A percentile compares a stretch with the other conserved stretches of the same genome.
These are phyloP conservation scores for Populus simonii DNA, from an alignment of 345 rosid species.

Conservation along the genomic window DNA sequence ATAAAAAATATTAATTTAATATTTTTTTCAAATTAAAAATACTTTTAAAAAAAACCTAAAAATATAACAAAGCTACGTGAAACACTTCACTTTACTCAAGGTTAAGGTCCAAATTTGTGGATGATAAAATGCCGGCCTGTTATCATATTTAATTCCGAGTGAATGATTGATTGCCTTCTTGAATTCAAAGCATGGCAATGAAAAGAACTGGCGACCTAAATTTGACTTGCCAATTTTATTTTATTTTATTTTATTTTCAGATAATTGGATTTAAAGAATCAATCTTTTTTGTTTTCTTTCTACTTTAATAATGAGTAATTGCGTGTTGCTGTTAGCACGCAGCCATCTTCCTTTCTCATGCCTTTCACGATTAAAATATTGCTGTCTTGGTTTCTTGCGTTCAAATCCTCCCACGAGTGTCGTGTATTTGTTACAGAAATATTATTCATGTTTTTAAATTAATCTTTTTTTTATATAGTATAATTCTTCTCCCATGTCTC, in stretches of 20 bases:
- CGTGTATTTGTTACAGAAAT: background rate
- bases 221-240: background rate
- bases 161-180: background rate
- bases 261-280: background rate
- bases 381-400: background rate
- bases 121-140: too few relatives aligned
- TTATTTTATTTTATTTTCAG: background rate
- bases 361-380: background rate
- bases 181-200: background rate
- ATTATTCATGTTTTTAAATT: too few relatives aligned
- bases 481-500: background rate
- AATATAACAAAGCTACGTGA: too few relatives aligned
- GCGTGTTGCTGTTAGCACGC: constrained; percentile 11
- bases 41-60: too few relatives aligned
- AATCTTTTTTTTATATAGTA: background rate
- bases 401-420: background rate
- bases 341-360: background rate
- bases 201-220: background rate
- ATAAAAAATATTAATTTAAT: too few relatives aligned
- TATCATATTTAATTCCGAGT: too few relatives aligned
- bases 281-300: background rate
- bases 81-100: too few relatives aligned
- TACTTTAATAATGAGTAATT: background rate
- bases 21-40: too few relatives aligned
- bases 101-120: too few relatives aligned